Base-by-base conservation (phyloP, 2,329 filamentous ascomycete genomes). In the Epichloe coenophiala region DNA sequence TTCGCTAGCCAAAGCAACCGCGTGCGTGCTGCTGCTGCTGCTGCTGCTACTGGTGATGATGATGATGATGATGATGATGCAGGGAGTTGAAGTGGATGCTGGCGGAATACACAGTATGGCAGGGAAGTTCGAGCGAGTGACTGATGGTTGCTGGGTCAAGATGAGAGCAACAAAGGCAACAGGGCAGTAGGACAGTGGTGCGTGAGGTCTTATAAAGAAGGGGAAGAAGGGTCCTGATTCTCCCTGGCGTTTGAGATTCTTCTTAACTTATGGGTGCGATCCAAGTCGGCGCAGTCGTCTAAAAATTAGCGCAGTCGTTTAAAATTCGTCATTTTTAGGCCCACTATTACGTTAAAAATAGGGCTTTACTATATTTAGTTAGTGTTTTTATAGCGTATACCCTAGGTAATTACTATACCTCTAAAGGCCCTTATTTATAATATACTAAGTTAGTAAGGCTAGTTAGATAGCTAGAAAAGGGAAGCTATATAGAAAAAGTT, bases 191-290 rank as follows among this genome's bases (percentile, higher is more conserved):
- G n/a, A n/a, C n/a, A n/a, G 33, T n/a, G 45, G 39, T 33, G 41
- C 41, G 38, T 27, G 31, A 39, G 40, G 12, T 35, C 19, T 45
- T 53, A 45, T 50, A 53, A 42, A 36, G 23, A 21, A 35, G n/a
- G 21, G 15, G 6, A 21, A 45, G 23, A 48, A 37, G 23, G 35
- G 47, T n/a, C 17, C 19, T 19, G 3, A 27, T 8, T 21, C 31
- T 44, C 23, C 33, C 21, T 50, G 51, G 41, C 49, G 49, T 46
- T 41, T 50, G n/a, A n/a, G 49, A 49, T 41, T 49, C 48, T 44
- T 52, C 37, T 17, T 47, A 42, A 11, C 27, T 36, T 31, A 13
- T 15, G 13, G n/a, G n/a, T n/a, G n/a, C n/a, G n/a, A n/a, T n/a
- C n/a, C n/a, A n/a, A n/a, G n/a, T n/a, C n/a, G n/a, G n/a, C n/a